Conservation (phyloP, 345 rosid genomes). For the Bruguiera sexangula region DNA sequence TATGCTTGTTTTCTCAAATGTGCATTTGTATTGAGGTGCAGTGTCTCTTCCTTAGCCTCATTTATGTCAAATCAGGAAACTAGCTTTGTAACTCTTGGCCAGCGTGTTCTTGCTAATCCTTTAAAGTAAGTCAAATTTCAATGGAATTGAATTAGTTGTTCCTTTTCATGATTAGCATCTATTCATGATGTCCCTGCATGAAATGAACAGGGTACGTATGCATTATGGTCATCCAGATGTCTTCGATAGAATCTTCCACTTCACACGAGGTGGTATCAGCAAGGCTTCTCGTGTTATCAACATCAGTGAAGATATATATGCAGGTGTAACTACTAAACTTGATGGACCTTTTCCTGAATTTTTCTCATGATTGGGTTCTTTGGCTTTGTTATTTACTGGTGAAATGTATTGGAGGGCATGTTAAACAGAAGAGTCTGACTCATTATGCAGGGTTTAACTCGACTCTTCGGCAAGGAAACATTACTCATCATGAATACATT, state of each 20-base stretch:
- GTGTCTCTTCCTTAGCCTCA: constrained; percentile 93
- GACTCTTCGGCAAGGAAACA: constrained; percentile 91
- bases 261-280: constrained; percentile 99
- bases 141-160: constrained; percentile 1
- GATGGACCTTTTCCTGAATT: background rate
- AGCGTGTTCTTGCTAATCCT: constrained; percentile 93
- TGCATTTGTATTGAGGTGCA: constrained; percentile 36
- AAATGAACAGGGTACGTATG: constrained; percentile 76
- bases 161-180: constrained; percentile 7
- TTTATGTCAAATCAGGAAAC: constrained; percentile 98
- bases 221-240: constrained; percentile 99
- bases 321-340: constrained; percentile 46
- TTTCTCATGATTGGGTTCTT: background rate
- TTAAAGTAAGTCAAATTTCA: constrained; percentile 61
- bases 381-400: background rate
- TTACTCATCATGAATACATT: constrained; percentile 98
- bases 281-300: constrained; percentile 98
- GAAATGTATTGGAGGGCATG: background rate
- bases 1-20: constrained; percentile 4
- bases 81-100: constrained; percentile 93
- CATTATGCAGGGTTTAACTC: constrained; percentile 74
- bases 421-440: background rate
- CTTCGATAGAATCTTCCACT: constrained; percentile 93
- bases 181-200: constrained; percentile 5
- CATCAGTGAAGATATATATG: constrained; percentile 92